Conservation (phyloP, 1,284 basidiomycete genomes). For the Trichosporon ovoides region DNA sequence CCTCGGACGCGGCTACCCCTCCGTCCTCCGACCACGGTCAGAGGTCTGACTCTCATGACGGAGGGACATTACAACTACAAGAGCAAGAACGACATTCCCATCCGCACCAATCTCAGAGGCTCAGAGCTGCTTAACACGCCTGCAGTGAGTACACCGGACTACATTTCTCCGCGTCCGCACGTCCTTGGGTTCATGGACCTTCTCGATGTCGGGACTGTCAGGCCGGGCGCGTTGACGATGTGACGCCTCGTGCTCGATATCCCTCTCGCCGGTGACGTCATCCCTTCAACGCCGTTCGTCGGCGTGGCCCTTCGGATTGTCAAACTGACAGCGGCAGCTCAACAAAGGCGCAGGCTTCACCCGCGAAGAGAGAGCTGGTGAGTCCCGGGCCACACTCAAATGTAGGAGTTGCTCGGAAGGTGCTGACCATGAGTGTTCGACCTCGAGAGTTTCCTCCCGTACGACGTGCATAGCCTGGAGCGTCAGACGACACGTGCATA, state of each 20-base stretch:
- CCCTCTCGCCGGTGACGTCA: background rate
- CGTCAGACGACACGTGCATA: constrained; percentile 65
- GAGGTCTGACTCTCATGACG: background rate
- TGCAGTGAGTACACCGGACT: constrained; percentile 21
- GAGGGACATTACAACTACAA: constrained; percentile 10
- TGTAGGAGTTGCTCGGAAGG: constrained; percentile 27
- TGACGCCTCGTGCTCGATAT: background rate
- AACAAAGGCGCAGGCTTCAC: constrained; percentile 66
- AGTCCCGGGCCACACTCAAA: background rate
- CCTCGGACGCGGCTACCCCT: background rate
- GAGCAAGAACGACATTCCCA: constrained; percentile 36
- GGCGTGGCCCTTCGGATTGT: background rate
- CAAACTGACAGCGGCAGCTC: constrained; percentile 20
- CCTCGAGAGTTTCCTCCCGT: constrained; percentile 70
- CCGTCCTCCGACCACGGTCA: background rate
- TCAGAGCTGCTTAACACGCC: constrained; percentile 43
- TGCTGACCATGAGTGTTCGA: constrained; percentile 54
- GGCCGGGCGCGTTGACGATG: background rate
- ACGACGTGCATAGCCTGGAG: constrained; percentile 66
- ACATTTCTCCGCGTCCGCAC: background rate
- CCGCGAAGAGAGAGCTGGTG: constrained; percentile 55
- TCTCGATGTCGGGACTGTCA: background rate
- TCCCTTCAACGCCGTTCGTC: background rate
- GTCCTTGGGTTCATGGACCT: background rate
- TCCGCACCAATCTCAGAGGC: constrained; percentile 25